Conservation (phyloP, 805 yeast species). For the Saccharomyces paradoxus region DNA sequence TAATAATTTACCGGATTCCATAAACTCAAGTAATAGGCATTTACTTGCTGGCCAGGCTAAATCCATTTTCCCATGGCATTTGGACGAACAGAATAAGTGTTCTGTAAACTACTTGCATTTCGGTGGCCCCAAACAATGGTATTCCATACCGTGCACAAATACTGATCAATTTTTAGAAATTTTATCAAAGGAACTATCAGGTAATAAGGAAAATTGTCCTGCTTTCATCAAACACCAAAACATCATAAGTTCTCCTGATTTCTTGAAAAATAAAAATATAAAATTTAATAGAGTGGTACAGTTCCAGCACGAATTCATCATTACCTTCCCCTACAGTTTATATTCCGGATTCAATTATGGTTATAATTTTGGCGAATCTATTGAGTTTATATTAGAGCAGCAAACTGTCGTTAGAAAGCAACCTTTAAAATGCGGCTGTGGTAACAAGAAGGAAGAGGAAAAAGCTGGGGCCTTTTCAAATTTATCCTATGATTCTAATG, state of each 20-base stretch:
- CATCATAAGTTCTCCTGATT: constrained; percentile 60
- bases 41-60: constrained; percentile 87
- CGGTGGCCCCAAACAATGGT: constrained; percentile 93
- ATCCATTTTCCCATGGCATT: constrained; percentile 82
- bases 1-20: constrained; percentile 60
- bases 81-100: constrained; percentile 80
- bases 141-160: constrained; percentile 66
- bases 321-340: constrained; percentile 80
- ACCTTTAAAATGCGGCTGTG: neutral
- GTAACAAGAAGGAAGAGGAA: neutral
- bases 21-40: constrained; percentile 52
- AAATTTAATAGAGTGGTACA: constrained; percentile 60
- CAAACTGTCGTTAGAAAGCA: neutral
- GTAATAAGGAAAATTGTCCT: constrained; percentile 51
- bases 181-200: constrained; percentile 60
- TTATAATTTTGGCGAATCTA: constrained; percentile 78
- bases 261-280: constrained; percentile 49
- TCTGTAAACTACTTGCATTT: constrained; percentile 79
- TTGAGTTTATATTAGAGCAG: constrained; percentile 33
- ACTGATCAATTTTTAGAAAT: constrained; percentile 47
- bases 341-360: constrained; percentile 84
- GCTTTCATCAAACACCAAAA: constrained; percentile 81
- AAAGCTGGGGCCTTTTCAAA: neutral
- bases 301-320: constrained; percentile 62
- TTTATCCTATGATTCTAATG: neutral